Conservation (phyloP, 352 stramenopile genomes). For the Elongisporangium senticosum region DNA sequence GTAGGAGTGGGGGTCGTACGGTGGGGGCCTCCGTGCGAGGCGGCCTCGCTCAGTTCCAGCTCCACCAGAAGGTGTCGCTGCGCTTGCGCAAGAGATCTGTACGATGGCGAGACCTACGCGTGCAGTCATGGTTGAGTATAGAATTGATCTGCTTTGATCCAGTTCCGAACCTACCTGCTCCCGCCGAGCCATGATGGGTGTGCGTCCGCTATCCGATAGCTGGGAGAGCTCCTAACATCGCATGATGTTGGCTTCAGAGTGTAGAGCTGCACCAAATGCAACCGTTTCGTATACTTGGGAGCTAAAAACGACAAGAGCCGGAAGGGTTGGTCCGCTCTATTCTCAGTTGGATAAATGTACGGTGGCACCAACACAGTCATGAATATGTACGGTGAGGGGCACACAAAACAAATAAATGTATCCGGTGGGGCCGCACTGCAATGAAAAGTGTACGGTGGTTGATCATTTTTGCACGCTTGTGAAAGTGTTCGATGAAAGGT, state of each 20-base stretch:
- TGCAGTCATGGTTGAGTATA: background rate
- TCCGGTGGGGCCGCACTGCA: background rate
- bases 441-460: background rate
- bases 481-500: background rate
- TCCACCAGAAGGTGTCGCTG: constrained; percentile 56
- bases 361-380: background rate
- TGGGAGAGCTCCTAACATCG: background rate
- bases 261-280: background rate
- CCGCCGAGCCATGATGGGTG: constrained; percentile 7
- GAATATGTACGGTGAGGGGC: background rate
- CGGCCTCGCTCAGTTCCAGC: constrained; percentile 53
- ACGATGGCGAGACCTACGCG: background rate
- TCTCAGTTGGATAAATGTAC: background rate
- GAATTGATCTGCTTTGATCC: background rate
- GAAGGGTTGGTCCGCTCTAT: background rate
- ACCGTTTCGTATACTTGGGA: background rate
- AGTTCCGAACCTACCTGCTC: background rate
- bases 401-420: background rate
- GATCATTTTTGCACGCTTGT: background rate
- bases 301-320: background rate
- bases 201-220: background rate
- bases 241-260: background rate
- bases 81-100: background rate
- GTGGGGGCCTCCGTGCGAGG: constrained; percentile 12
- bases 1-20: background rate